These are phyloP conservation scores for Penicillium paxilli DNA, from an alignment of 495 filamentous ascomycete genomes.

Conservation along the genomic window DNA sequence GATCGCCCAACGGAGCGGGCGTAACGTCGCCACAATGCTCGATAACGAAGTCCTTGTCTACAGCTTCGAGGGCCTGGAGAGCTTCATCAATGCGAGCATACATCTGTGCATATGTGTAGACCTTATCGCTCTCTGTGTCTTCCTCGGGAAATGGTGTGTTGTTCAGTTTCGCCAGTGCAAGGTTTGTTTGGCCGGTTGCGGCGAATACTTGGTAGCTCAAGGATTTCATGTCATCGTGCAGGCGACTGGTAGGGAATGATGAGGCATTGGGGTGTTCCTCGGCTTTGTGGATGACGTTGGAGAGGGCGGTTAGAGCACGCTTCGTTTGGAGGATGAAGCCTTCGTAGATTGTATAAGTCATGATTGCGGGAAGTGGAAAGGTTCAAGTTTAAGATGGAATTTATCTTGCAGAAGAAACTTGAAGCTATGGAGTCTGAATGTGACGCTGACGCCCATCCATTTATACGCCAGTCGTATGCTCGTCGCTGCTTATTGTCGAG, in stretches of 20 bases:
- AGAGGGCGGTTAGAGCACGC: conserved; percentile 4
- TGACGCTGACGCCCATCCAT: too few relatives aligned
- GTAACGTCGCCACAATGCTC: conserved; percentile 3
- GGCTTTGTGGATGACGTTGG: conserved; percentile 7
- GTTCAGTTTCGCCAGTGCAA: conserved; percentile 6
- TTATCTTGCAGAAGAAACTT: too few relatives aligned
- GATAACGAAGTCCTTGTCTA: conserved; percentile 4
- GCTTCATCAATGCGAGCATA: conserved; percentile 5
- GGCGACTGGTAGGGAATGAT: conserved; percentile 4
- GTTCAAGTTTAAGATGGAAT: background rate
- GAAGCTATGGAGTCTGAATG: too few relatives aligned
- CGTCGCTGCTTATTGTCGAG: too few relatives aligned
- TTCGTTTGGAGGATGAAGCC: conserved; percentile 15
- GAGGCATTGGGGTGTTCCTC: conserved; percentile 8
- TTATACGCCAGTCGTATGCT: too few relatives aligned
- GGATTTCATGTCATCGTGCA: conserved; percentile 6
- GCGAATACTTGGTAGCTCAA: conserved; percentile 11
- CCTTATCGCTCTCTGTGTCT: background rate
- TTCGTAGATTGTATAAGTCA: conserved; percentile 14
- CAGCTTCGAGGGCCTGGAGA: conserved; percentile 1
- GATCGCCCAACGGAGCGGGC: background rate
- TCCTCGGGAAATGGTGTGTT: background rate
- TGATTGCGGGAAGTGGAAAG: background rate
- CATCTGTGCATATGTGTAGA: conserved; percentile 12
- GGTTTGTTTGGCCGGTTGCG: conserved; percentile 5